A percentile compares a stretch with the other conserved stretches of the same genome.
phyloP scores from a whole-genome alignment of 345 rosid species.

The Boechera divaricarpa region DNA sequence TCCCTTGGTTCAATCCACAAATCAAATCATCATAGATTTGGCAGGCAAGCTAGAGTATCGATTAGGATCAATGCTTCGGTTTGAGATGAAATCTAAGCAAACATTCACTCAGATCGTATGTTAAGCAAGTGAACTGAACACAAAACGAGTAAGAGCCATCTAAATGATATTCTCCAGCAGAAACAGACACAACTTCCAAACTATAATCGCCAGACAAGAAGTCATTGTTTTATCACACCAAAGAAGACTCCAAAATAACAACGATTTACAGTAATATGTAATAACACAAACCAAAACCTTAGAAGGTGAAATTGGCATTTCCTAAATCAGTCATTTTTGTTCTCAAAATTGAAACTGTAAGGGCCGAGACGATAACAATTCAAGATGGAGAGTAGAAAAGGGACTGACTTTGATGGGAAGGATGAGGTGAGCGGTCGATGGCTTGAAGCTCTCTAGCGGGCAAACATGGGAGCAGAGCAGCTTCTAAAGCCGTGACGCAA shows the following conservation, averaged over 20 bases:
- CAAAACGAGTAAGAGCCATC: neutral
- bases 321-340: neutral
- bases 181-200: conserved; percentile 3
- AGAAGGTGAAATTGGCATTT: neutral
- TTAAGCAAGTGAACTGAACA: neutral
- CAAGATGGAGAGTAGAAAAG: neutral
- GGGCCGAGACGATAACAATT: neutral
- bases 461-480: conserved; percentile 90
- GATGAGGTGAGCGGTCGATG: conserved; percentile 92
- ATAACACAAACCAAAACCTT: conserved; percentile 7
- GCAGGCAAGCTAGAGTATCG: neutral
- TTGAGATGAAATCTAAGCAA: neutral
- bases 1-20: neutral
- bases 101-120: neutral
- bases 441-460: conserved; percentile 99
- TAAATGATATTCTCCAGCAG: neutral
- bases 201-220: neutral
- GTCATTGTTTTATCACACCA: neutral
- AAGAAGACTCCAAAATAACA: neutral
- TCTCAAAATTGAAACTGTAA: neutral
- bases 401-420: conserved; percentile 90
- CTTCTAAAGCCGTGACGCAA: conserved; percentile 80
- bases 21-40: neutral
- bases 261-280: neutral
- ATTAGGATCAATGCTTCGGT: neutral